These are phyloP conservation scores for Dryadomyces quercus-mongolicae DNA, from an alignment of 2,329 filamentous ascomycete species.

Conservation along the genomic window DNA sequence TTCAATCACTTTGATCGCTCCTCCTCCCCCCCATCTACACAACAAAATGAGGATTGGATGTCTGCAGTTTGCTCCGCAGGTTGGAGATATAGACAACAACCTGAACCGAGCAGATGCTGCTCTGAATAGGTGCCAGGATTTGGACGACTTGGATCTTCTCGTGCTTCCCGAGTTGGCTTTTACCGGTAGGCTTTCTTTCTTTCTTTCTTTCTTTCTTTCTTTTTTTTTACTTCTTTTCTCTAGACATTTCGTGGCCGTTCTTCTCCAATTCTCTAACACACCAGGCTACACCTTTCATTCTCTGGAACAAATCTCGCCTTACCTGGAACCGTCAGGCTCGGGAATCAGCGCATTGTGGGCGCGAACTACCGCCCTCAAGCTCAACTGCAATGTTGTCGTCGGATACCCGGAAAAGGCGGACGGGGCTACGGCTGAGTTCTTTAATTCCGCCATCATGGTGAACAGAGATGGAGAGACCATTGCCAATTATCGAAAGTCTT, in stretches of 20 bases:
- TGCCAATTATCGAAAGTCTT: slow-evolving; percentile 48
- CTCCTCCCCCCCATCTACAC: background rate
- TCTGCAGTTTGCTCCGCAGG: slow-evolving; percentile 59
- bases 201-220: background rate
- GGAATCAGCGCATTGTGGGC: slow-evolving; percentile 66
- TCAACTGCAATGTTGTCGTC: slow-evolving; percentile 55
- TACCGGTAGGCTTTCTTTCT: slow-evolving; percentile 37
- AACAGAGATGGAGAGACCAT: slow-evolving; percentile 46
- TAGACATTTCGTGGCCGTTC: no score
- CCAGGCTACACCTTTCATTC: slow-evolving; percentile 68
- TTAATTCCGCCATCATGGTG: slow-evolving; percentile 43
- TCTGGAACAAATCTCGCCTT: slow-evolving; percentile 53
- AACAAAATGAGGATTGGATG: slow-evolving; percentile 26
- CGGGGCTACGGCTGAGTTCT: slow-evolving; percentile 36
- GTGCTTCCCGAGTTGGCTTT: slow-evolving; percentile 70
- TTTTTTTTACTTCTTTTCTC: background rate
- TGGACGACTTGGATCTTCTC: slow-evolving; percentile 57
- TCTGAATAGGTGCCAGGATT: slow-evolving; percentile 36
- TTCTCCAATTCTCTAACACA: background rate
- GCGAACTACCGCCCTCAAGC: slow-evolving; percentile 48
- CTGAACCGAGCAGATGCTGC: slow-evolving; percentile 55
- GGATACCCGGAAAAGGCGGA: slow-evolving; percentile 66
- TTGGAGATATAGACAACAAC: slow-evolving; percentile 61
- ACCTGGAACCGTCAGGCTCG: slow-evolving; percentile 51
- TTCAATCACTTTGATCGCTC: background rate